Evolutionary conservation across 202 grass and related monocot species (phyloP), one percentile per base, ranked within the genome.

Genomic region (Panicum hallii): DNA sequence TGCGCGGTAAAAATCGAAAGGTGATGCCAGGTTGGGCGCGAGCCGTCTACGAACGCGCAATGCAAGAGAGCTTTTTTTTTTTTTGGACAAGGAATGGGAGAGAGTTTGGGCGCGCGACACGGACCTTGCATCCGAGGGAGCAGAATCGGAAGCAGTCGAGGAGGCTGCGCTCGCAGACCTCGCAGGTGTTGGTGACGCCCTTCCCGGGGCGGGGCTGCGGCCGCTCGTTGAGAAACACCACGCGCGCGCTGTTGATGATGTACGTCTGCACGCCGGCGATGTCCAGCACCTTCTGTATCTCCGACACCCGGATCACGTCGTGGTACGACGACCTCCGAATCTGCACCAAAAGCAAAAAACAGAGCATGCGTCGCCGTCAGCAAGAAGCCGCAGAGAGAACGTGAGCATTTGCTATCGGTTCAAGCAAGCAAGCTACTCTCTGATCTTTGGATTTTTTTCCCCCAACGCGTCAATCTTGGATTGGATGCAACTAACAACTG

Each of bases 251-350:
- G 91, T 98, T 98, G 86, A 98, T 98, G 89, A 93, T 87, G 78
- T 98, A 98, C 41, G 93, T 95, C 85, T 98, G 95, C 40, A 98
- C 95, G 64, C 93, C 78, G 78, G 63, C 65, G 90, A 95, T 95
- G 82, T 98, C 95, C 66, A 98, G 54, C 65, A 92, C 87, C 85
- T 93, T 93, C 69, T 98, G 95, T 13, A 98, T 94, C 77, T 98
- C 96, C 78, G 87, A 90, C 62, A 84, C 93, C 67, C 93, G 90
- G 80, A 98, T 95, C 78, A 98, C 95, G 74, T 98, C 95, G 78
- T 98, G 95, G 89, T 98, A 98, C 20, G 95, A 95, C 74, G 95
- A 98, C 91, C 91, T 67, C 85, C 95, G 85, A 70, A 98, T 93
- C 95, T 97, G 95, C 20, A 4, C 36, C 36, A 38, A 3, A 38